These are phyloP conservation scores for Aspergillus floridensis DNA, from an alignment of 2,329 filamentous ascomycete genomes.

Conservation along the genomic window DNA sequence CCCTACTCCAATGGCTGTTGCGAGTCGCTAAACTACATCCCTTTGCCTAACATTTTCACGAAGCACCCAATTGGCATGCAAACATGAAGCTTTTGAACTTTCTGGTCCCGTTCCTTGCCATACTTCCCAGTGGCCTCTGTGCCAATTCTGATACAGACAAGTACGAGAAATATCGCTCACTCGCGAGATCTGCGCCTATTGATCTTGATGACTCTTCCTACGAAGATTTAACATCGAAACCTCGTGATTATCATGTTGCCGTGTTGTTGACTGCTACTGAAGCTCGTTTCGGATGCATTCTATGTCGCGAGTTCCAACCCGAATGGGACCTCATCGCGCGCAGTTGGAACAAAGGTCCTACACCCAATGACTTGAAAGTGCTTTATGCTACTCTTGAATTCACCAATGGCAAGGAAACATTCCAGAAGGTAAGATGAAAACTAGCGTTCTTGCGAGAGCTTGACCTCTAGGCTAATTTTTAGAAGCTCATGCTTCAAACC, in stretches of 20 bases:
- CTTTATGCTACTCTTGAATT: constrained; percentile 89
- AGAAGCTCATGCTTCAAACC: constrained; percentile 85
- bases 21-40: background rate
- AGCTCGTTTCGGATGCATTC: constrained; percentile 73
- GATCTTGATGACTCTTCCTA: constrained; percentile 77
- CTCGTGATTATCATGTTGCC: constrained; percentile 78
- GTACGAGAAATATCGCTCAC: constrained; percentile 69
- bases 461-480: constrained; percentile 13
- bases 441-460: background rate
- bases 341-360: constrained; percentile 86
- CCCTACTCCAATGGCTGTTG: background rate
- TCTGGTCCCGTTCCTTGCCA: constrained; percentile 41
- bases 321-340: constrained; percentile 86
- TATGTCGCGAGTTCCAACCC: constrained; percentile 88
- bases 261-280: constrained; percentile 87
- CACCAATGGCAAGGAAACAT: constrained; percentile 74
- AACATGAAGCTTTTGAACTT: constrained; percentile 36
- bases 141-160: constrained; percentile 62
- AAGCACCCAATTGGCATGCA: constrained; percentile 3
- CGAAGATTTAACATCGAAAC: constrained; percentile 68
- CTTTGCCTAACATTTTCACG: background rate
- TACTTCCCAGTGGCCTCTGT: constrained; percentile 28
- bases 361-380: constrained; percentile 52
- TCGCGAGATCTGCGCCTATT: constrained; percentile 66
- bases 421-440: constrained; percentile 70